Base-by-base conservation (phyloP, 2,329 filamentous ascomycete genomes). In the Chalaropsis ovoidea region DNA sequence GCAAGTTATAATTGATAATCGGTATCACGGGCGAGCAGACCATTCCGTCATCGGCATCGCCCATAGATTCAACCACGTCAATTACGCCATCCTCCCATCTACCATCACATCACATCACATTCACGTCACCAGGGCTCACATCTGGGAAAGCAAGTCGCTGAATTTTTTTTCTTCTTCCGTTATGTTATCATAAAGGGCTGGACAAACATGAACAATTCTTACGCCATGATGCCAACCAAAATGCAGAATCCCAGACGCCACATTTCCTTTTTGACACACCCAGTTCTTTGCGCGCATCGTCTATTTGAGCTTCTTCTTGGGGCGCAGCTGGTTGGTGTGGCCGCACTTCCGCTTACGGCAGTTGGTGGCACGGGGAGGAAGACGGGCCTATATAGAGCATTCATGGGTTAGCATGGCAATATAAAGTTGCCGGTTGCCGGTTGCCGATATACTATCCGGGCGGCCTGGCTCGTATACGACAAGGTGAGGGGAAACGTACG, bases 291-390 rank as follows among this genome's bases (percentile, higher is more conserved):
- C 61, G 64, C 64, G 67, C 61, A 75, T 76, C 73, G 74, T 76
- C 74, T 79, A 80, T 83, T 96, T 96, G 79, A 96, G 86, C 93
- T 99, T 99, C 92, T 99, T 99, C 93, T 99, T 99, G 80, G 94
- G 94, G 82, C 94, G 90, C 79, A 99, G 90, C 87, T 99, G 94
- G 90, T 97, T 97, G 83, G 88, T 95, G 88, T 97, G 94, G 71
- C 93, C 94, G 82, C 93, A 97, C 87, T 97, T 97, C 84, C 92
- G 92, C 91, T 97, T 97, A 76, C 92, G 86, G 90, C 94, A 99
- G 89, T 99, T 99, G 86, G 93, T 96, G 75, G 94, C 94, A 86
- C 94, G 90, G 73, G 93, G 93, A 72, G 93, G 93, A 71, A 97
- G 91, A 79, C 93, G 92, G 70, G 84, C 84, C 82, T 85, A 39